Base-by-base conservation (phyloP, 2,329 filamentous ascomycete species). In the Sporothrix phasma region DNA sequence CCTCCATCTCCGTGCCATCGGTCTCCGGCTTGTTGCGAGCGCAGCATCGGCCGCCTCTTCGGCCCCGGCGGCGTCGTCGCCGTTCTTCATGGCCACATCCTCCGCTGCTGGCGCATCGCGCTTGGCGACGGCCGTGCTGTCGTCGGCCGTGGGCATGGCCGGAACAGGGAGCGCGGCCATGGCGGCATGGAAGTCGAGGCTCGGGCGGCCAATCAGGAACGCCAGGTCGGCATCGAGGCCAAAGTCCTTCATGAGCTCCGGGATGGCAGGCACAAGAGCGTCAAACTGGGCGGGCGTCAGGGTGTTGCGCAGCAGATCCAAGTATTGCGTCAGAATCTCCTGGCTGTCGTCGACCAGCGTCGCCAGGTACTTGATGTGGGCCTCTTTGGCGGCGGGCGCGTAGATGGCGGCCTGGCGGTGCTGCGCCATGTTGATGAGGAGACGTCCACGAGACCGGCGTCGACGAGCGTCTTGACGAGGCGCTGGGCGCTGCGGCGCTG, bases 331-430 rank as follows among this genome's bases (percentile, higher is more conserved):
- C 26, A 97, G 81, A 8, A 92, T 88, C 66, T 89, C 85, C 69
- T 96, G 90, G 22, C 95, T 88, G 73, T 96, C 92, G 72, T 99
- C 94, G 61, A 96, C 84, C 68, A 96, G 87, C 61, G 91, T 91
- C 2, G 90, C 89, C 13, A 97, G 78, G 49, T 92, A 87, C 74
- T 99, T 99, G 73, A 97, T 86, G 66, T 95, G 92, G 0, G 89
- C 87, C 65, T 88, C 84, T 26, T 82, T 80, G 41, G 91, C 85
- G 6, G 88, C 83, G 1, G 88, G 77, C 46, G 86, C 86, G 75
- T 88, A 95, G 26, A 94, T 84, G 67, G 91, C 94, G n/a, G 88
- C 86, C 72, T 95, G 88, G 54, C 91, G 86, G 74, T 96, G 92
- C 72, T 97, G 92, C 0, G 92, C 90, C 69, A 99, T 88, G 51